Evolutionary conservation across 768 basidiomycete genomes (phyloP).

Genomic region (Lactarius hengduanensis): DNA sequence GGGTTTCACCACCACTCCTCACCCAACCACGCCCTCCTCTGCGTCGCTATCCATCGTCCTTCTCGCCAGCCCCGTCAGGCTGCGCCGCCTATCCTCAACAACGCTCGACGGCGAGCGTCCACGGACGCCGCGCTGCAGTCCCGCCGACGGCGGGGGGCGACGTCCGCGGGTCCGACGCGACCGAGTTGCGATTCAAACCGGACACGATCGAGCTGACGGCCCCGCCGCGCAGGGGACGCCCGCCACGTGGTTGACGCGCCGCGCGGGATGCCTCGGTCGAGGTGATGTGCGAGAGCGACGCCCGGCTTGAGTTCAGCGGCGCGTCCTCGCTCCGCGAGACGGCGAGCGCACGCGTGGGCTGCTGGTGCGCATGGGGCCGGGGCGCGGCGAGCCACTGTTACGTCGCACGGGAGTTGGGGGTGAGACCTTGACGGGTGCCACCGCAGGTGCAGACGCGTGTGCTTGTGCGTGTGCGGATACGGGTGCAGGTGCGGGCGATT

Average conservation of each 20-base stretch:
- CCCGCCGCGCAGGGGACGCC: conserved; percentile 25
- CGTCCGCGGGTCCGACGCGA: conserved; percentile 16
- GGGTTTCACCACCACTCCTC: not conserved
- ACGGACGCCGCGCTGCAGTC: conserved; percentile 22
- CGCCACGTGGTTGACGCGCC: conserved; percentile 19
- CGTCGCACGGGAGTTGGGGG: conserved; percentile 55
- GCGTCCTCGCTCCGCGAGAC: conserved; percentile 19
- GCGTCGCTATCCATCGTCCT: conserved; percentile 84
- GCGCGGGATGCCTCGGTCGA: conserved; percentile 21
- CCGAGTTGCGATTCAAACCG: conserved; percentile 25
- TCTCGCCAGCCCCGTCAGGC: conserved; percentile 47
- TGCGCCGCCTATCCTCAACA: conserved; percentile 23
- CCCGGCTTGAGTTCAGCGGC: conserved; percentile 16
- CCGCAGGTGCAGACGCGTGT: conserved; percentile 34
- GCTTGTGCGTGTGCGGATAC: conserved; percentile 12
- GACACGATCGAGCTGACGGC: conserved; percentile 19
- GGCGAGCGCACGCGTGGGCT: conserved; percentile 35
- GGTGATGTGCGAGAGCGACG: conserved; percentile 23
- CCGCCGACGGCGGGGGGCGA: conserved; percentile 23
- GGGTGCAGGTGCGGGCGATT: conserved; percentile 1
- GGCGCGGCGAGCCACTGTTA: conserved; percentile 40
- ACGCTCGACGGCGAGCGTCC: conserved; percentile 27
- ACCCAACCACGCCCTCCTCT: conserved; percentile 43
- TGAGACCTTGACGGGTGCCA: conserved; percentile 42
- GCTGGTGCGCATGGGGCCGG: conserved; percentile 36